phyloP scores from a whole-genome alignment of 176 grass and related monocot genomes.

The Pontederia paniculata region DNA sequence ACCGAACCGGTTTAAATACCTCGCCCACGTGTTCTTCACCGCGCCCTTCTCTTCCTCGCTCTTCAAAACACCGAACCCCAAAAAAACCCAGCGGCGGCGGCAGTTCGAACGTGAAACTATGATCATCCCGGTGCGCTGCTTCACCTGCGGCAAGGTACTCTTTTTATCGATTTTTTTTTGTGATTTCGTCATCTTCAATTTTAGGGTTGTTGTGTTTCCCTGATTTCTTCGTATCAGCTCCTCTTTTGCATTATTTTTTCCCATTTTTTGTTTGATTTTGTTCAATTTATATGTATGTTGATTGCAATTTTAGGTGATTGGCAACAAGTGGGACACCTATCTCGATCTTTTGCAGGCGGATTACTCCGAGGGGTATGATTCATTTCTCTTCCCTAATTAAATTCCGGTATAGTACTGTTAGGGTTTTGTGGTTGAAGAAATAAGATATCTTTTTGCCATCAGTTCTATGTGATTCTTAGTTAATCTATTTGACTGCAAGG shows the following conservation, averaged over 20 bases:
- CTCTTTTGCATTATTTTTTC: background rate
- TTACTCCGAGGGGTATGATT: conserved; percentile 67
- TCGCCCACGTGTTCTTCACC: too few species aligned
- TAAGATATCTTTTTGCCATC: too few species aligned
- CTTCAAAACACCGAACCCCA: too few species aligned
- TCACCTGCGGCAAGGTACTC: conserved; percentile 80
- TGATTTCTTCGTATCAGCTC: background rate
- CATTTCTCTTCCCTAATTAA: background rate
- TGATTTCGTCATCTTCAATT: too few species aligned
- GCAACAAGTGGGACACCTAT: conserved; percentile 92
- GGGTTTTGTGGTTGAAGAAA: background rate
- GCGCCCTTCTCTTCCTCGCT: too few species aligned
- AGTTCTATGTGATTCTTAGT: too few species aligned
- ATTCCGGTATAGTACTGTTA: background rate
- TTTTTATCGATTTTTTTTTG: too few species aligned
- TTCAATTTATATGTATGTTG: too few species aligned
- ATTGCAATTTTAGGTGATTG: conserved; percentile 55
- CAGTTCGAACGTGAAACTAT: conserved; percentile 10
- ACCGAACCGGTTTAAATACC: too few species aligned
- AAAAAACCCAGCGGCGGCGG: too few species aligned
- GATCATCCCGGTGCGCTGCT: conserved; percentile 95
- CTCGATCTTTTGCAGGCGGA: conserved; percentile 82
- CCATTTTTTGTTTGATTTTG: background rate
- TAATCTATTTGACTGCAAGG: too few species aligned
- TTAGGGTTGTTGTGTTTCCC: background rate